These are phyloP conservation scores for Termitomyces sp. DNA, from an alignment of 768 basidiomycete genomes.

Conservation along the genomic window DNA sequence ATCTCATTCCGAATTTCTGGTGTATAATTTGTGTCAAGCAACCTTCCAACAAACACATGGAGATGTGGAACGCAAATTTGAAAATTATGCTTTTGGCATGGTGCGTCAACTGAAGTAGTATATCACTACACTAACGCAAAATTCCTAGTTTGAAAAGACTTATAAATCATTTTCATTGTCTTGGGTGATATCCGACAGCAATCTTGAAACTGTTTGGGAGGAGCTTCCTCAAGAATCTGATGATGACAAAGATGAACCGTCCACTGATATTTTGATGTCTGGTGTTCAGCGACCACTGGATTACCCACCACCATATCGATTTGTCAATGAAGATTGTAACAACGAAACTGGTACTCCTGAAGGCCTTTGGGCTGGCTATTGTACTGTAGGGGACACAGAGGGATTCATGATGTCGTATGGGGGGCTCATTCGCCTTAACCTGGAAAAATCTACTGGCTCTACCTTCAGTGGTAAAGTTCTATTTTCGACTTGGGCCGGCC, in stretches of 20 bases:
- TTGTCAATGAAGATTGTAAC: no score
- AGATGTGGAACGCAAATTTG: neutral
- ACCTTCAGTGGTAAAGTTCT: no score
- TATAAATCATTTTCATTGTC: neutral
- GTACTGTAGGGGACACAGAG: neutral
- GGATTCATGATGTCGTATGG: neutral
- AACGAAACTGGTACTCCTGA: no score
- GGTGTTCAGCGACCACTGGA: neutral
- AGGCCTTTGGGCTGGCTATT: slow-evolving; percentile 5
- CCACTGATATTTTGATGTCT: neutral
- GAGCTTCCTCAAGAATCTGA: neutral
- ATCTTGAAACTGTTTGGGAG: neutral
- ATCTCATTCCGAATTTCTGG: neutral
- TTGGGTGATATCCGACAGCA: neutral
- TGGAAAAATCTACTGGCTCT: no score
- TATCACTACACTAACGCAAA: neutral
- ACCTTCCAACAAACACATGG: slow-evolving; percentile 3
- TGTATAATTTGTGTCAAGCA: neutral
- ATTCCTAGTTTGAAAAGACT: neutral
- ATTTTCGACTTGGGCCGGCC: no score
- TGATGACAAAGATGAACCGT: no score
- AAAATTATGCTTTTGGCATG: slow-evolving; percentile 6
- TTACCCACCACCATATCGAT: neutral
- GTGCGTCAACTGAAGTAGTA: neutral
- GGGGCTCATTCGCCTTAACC: neutral